Evolutionary conservation across 2,329 filamentous ascomycete species (phyloP).

Genomic region (Sphaerulina populicola): DNA sequence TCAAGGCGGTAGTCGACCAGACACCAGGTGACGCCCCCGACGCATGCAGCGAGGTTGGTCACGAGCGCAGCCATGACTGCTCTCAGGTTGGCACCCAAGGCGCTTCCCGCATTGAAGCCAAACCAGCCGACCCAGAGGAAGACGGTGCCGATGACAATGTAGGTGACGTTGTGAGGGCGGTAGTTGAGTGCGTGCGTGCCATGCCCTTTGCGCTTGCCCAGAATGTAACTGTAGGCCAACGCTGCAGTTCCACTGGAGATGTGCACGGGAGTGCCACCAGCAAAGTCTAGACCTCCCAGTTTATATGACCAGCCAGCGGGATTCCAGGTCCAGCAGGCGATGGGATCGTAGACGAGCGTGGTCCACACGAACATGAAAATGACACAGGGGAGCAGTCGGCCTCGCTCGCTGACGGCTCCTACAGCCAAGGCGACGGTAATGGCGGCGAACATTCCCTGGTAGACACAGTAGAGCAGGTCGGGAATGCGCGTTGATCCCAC

Average conservation of each 20-base stretch:
- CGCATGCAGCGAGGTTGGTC: conserved; percentile 75
- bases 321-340: conserved; percentile 96
- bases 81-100: conserved; percentile 67
- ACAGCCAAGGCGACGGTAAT: conserved; percentile 81
- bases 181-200: conserved; percentile 85
- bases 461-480: conserved; percentile 76
- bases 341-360: conserved; percentile 82
- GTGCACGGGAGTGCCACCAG: conserved; percentile 83
- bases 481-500: conserved; percentile 66
- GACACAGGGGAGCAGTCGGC: conserved; percentile 78
- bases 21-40: conserved; percentile 84
- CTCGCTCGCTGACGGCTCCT: conserved; percentile 77
- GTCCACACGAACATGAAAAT: conserved; percentile 92
- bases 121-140: conserved; percentile 97
- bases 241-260: conserved; percentile 79
- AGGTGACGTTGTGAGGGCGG: conserved; percentile 84
- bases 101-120: conserved; percentile 91
- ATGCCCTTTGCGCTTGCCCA: conserved; percentile 76
- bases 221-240: conserved; percentile 81
- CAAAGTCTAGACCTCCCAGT: conserved; percentile 79
- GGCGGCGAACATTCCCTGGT: conserved; percentile 80
- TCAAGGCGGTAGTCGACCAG: conserved; percentile 81
- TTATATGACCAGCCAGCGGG: conserved; percentile 67
- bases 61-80: conserved; percentile 80
- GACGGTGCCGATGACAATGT: conserved; percentile 84